A percentile compares a stretch with the other conserved stretches of the same genome.
Evolutionary conservation across 169 alveolate genomes (phyloP).

Genomic region (Eimeria necatrix): DNA sequence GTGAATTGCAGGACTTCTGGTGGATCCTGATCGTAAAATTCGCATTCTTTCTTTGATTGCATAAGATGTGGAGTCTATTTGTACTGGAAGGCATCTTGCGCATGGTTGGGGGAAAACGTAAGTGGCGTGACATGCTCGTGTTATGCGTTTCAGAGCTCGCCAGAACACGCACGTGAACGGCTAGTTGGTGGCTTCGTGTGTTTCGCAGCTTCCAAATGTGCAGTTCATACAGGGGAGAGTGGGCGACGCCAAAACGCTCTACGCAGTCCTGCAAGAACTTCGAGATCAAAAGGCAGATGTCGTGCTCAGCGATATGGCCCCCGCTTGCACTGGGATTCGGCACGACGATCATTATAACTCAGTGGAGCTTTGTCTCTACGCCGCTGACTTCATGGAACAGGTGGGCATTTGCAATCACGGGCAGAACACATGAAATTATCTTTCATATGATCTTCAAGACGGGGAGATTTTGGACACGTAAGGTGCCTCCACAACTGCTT

Average conservation of each 20-base stretch:
- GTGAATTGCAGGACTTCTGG: too few relatives aligned
- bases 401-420: constrained; percentile 19
- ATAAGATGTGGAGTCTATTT: too few relatives aligned
- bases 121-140: too few relatives aligned
- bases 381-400: constrained; percentile 82
- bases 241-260: constrained; percentile 74
- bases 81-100: too few relatives aligned
- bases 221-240: constrained; percentile 81
- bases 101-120: too few relatives aligned
- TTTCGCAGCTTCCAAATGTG: constrained; percentile 69
- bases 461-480: neutral
- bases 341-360: constrained; percentile 84
- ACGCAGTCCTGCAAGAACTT: constrained; percentile 79
- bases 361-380: constrained; percentile 80
- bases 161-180: too few relatives aligned
- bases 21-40: too few relatives aligned
- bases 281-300: constrained; percentile 84
- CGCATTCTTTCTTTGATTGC: too few relatives aligned
- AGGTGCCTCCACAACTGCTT: neutral
- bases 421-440: neutral
- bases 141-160: too few relatives aligned
- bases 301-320: constrained; percentile 83
- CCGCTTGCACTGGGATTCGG: constrained; percentile 80
- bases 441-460: neutral
- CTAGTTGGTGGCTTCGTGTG: neutral